Conservation (phyloP, 2,329 filamentous ascomycete genomes). For the Sporothrix pseudoabietina region DNA sequence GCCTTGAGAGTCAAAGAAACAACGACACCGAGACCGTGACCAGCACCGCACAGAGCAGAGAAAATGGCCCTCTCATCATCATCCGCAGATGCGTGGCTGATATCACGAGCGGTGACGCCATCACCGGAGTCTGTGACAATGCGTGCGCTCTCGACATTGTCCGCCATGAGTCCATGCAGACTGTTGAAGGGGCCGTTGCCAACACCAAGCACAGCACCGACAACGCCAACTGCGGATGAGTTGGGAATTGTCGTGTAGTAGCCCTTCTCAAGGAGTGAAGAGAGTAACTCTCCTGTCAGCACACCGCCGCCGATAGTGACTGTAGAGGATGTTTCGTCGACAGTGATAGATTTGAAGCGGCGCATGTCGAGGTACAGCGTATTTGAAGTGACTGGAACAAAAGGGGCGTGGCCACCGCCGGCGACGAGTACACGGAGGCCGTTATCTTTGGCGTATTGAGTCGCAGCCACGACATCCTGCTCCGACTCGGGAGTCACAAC, state of each 20-base stretch:
- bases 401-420: conserved; percentile 41
- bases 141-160: conserved; percentile 39
- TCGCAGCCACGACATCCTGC: conserved; percentile 38
- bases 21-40: conserved; percentile 41
- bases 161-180: conserved; percentile 42
- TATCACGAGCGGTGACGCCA: conserved; percentile 22
- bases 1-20: conserved; percentile 38
- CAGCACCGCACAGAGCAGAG: conserved; percentile 41
- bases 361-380: conserved; percentile 43
- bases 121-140: conserved; percentile 37
- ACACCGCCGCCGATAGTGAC: conserved; percentile 42
- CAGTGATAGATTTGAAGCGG: conserved; percentile 38
- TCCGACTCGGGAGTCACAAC: conserved; percentile 39
- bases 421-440: conserved; percentile 39
- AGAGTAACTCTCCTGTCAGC: conserved; percentile 38
- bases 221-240: conserved; percentile 37
- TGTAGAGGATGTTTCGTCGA: conserved; percentile 37
- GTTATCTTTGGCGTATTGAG: conserved; percentile 39
- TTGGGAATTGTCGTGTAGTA: conserved; percentile 42
- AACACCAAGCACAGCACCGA: conserved; percentile 39
- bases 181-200: conserved; percentile 39
- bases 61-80: conserved; percentile 41
- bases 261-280: conserved; percentile 35
- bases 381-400: conserved; percentile 39
- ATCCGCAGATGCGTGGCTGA: conserved; percentile 32